Conservation (phyloP, 2,329 filamentous ascomycete species). For the Fusarium sp. region DNA sequence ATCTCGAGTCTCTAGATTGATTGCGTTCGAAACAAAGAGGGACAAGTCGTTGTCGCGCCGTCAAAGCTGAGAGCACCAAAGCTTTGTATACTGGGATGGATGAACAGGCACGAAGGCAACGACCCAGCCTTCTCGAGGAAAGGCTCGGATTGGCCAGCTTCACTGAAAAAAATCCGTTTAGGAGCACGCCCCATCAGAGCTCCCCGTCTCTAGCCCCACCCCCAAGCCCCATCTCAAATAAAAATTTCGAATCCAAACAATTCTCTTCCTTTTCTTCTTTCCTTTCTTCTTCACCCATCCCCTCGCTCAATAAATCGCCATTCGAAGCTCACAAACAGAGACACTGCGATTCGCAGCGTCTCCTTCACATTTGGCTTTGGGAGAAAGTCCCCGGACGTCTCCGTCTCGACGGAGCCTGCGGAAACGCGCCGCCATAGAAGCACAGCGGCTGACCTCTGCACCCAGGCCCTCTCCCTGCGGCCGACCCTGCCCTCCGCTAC, state of each 20-base stretch:
- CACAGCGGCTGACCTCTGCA: slow-evolving; percentile 88
- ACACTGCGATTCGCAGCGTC: slow-evolving; percentile 50
- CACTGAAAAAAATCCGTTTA: slow-evolving; percentile 34
- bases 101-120: slow-evolving; percentile 47
- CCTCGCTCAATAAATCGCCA: slow-evolving; percentile 99
- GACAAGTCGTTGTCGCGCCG: slow-evolving; percentile 2
- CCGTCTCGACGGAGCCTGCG: slow-evolving; percentile 66
- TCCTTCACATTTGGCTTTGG: slow-evolving; percentile 77
- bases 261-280: slow-evolving; percentile 35
- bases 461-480: slow-evolving; percentile 61
- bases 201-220: slow-evolving; percentile 22
- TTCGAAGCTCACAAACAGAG: slow-evolving; percentile 99
- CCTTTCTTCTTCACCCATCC: slow-evolving; percentile 63
- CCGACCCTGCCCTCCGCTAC: slow-evolving; percentile 59
- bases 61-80: slow-evolving; percentile 25
- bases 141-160: slow-evolving; percentile 42
- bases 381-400: slow-evolving; percentile 99
- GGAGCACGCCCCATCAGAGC: slow-evolving; percentile 15
- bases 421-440: slow-evolving; percentile 99
- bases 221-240: slow-evolving; percentile 40
- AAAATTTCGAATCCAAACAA: slow-evolving; percentile 38
- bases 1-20: neutral
- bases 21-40: neutral
- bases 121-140: slow-evolving; percentile 43
- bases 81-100: slow-evolving; percentile 38